Conservation (phyloP, 768 basidiomycete genomes). For the Boletus rubroflammeus region DNA sequence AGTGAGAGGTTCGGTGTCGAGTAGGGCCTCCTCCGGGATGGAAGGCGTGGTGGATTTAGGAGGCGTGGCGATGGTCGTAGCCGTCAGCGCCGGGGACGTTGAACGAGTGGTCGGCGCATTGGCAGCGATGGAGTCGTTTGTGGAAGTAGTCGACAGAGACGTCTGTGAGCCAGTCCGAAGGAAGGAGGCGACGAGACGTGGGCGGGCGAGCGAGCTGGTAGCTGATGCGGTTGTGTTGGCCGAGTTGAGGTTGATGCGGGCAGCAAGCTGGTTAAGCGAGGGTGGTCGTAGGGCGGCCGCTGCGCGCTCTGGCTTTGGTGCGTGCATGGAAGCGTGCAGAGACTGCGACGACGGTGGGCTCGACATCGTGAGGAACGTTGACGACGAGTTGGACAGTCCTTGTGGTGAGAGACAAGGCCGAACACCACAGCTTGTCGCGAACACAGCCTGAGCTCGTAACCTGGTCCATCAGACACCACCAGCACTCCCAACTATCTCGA, state of each 20-base stretch:
- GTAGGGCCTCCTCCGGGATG: constrained; percentile 35
- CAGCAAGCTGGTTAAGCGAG: constrained; percentile 79
- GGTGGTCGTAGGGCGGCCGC: constrained; percentile 46
- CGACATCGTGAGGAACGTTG: constrained; percentile 25
- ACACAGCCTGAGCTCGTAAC: not conserved
- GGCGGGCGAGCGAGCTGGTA: constrained; percentile 41
- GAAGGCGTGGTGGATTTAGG: constrained; percentile 41
- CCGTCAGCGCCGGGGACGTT: constrained; percentile 55
- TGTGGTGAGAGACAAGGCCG: constrained; percentile 15
- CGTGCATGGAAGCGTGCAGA: constrained; percentile 31
- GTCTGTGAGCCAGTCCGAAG: constrained; percentile 60
- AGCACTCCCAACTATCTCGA: not conserved
- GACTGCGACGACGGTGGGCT: constrained; percentile 31
- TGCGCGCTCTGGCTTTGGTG: constrained; percentile 38
- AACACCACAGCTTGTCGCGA: not conserved
- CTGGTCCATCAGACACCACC: not conserved
- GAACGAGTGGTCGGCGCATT: constrained; percentile 66
- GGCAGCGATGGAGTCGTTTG: constrained; percentile 61
- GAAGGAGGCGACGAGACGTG: constrained; percentile 70
- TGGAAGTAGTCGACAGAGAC: constrained; percentile 46
- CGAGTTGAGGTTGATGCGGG: constrained; percentile 57
- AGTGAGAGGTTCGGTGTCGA: constrained; percentile 49
- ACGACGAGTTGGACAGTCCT: constrained; percentile 10
- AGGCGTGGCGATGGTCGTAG: constrained; percentile 40
- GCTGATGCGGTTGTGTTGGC: constrained; percentile 21